These are phyloP conservation scores for Amanita subjunquillea DNA, from an alignment of 768 basidiomycete species.

Conservation along the genomic window DNA sequence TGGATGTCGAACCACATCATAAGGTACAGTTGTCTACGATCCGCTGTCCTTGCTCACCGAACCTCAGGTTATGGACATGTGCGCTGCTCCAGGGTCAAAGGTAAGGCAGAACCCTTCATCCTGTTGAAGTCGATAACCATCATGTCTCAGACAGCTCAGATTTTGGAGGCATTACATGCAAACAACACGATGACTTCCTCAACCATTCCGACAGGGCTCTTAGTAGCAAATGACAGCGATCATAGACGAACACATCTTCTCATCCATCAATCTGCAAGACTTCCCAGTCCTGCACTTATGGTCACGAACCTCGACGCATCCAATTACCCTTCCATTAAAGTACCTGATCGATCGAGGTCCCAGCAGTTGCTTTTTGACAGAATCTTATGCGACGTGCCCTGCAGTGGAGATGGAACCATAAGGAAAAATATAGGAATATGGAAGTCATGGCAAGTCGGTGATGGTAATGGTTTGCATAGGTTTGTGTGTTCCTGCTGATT, in stretches of 20 bases:
- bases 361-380: slow-evolving; percentile 75
- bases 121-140: background rate
- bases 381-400: slow-evolving; percentile 95
- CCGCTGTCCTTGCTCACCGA: background rate
- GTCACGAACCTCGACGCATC: slow-evolving; percentile 96
- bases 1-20: slow-evolving; percentile 93
- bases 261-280: slow-evolving; percentile 92
- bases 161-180: slow-evolving; percentile 90
- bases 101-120: slow-evolving; percentile 23
- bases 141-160: slow-evolving; percentile 72
- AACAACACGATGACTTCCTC: slow-evolving; percentile 54
- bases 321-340: slow-evolving; percentile 60
- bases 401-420: slow-evolving; percentile 93
- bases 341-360: slow-evolving; percentile 27
- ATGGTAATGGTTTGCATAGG: slow-evolving; percentile 89
- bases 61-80: slow-evolving; percentile 84
- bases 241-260: slow-evolving; percentile 91
- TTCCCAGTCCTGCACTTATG: slow-evolving; percentile 86
- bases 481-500: slow-evolving; percentile 16
- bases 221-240: slow-evolving; percentile 94
- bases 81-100: slow-evolving; percentile 97
- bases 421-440: slow-evolving; percentile 94
- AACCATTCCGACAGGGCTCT: slow-evolving; percentile 70
- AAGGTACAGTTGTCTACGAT: slow-evolving; percentile 28
- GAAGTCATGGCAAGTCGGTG: slow-evolving; percentile 82